Evolutionary conservation across 192 early-diverging fungal genomes (phyloP).

Genomic region (Rhizophagus sp.): DNA sequence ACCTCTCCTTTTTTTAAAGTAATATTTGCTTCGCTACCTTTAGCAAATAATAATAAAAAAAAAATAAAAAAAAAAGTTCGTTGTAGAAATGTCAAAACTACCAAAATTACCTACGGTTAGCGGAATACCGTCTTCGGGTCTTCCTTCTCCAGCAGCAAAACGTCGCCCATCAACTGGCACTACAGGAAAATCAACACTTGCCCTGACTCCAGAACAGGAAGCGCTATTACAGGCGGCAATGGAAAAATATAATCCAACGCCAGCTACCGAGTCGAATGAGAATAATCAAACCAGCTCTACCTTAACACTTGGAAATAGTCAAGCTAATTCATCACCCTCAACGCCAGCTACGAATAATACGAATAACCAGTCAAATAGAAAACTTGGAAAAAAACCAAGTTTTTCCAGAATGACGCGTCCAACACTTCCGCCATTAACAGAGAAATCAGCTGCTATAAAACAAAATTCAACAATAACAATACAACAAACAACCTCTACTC

Average conservation of each 20-base stretch:
- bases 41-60: background rate
- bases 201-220: slow-evolving; percentile 46
- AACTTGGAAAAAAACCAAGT: slow-evolving; percentile 18
- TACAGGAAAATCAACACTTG: slow-evolving; percentile 17
- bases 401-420: slow-evolving; percentile 31
- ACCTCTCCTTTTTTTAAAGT: too few relatives aligned
- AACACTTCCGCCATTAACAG: slow-evolving; percentile 29
- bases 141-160: slow-evolving; percentile 32
- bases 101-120: slow-evolving; percentile 40
- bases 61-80: background rate
- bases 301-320: slow-evolving; percentile 7
- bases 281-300: slow-evolving; percentile 6
- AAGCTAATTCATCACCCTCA: slow-evolving; percentile 27
- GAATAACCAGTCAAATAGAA: slow-evolving; percentile 18
- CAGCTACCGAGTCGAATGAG: background rate
- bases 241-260: slow-evolving; percentile 40
- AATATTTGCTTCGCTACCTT: too few relatives aligned
- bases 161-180: slow-evolving; percentile 26
- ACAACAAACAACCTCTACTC: background rate
- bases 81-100: slow-evolving; percentile 37
- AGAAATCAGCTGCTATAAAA: slow-evolving; percentile 12
- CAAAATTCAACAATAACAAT: background rate
- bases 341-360: slow-evolving; percentile 31
- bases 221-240: slow-evolving; percentile 43
- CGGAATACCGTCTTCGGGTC: slow-evolving; percentile 34